phyloP scores from a whole-genome alignment of 768 basidiomycete species.

The Collybia mongolica region DNA sequence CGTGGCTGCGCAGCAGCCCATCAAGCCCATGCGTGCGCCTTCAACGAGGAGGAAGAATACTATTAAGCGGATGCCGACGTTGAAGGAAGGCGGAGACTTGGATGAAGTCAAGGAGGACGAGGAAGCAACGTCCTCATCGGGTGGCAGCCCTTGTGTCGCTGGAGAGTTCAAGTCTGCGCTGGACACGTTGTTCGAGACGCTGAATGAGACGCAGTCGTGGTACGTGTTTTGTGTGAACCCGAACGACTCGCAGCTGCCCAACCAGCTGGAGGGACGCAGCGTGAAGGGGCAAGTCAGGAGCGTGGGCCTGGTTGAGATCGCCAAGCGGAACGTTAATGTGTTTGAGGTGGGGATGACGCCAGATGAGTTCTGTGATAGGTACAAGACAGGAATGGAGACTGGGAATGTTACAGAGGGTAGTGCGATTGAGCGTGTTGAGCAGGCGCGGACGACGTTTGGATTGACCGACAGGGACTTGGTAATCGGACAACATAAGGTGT shows the following conservation, averaged over 20 bases:
- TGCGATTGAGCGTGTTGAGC: slow-evolving; percentile 58
- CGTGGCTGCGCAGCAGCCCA: slow-evolving; percentile 89
- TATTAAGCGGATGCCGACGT: slow-evolving; percentile 58
- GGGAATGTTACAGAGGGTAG: slow-evolving; percentile 60
- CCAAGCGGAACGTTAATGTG: slow-evolving; percentile 59
- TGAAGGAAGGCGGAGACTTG: slow-evolving; percentile 42
- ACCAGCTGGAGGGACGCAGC: slow-evolving; percentile 88
- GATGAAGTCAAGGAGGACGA: slow-evolving; percentile 54
- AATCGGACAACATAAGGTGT: slow-evolving; percentile 81
- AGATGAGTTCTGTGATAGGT: slow-evolving; percentile 84
- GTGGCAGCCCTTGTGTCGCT: slow-evolving; percentile 69
- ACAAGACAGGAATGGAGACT: slow-evolving; percentile 61
- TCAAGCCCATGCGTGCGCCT: slow-evolving; percentile 92
- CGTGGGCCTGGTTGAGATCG: slow-evolving; percentile 75
- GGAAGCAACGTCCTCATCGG: slow-evolving; percentile 35
- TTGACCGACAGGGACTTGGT: slow-evolving; percentile 73
- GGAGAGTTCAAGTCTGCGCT: slow-evolving; percentile 87
- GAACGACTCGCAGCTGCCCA: slow-evolving; percentile 93
- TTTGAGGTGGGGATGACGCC: slow-evolving; percentile 87
- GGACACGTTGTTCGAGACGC: slow-evolving; percentile 81
- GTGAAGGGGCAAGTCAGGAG: slow-evolving; percentile 92
- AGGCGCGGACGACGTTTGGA: slow-evolving; percentile 53
- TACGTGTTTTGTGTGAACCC: slow-evolving; percentile 91
- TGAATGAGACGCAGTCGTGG: slow-evolving; percentile 90
- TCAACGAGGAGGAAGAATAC: slow-evolving; percentile 83